Evolutionary conservation across 441 rosid species (phyloP).

Genomic region (Brassica balearica): DNA sequence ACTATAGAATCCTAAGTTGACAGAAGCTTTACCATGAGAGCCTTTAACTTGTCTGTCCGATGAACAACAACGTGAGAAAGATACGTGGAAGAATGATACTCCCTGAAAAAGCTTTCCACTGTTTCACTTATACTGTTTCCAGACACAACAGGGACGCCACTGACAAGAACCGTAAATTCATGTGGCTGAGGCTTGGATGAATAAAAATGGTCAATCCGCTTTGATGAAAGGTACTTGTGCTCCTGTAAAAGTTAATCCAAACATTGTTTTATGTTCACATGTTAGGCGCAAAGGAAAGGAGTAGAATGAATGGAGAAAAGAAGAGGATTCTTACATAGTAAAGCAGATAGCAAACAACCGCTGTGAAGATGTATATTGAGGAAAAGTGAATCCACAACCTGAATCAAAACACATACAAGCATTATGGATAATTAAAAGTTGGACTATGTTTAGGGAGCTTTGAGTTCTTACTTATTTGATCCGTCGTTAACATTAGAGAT

Average conservation of each 20-base stretch:
- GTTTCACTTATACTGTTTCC: conserved; percentile 66
- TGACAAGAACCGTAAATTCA: conserved; percentile 80
- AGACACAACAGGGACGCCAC: conserved; percentile 64
- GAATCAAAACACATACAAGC: conserved; percentile 49
- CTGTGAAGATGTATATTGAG: conserved; percentile 86
- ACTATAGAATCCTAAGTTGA: conserved; percentile 11
- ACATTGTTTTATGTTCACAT: conserved; percentile 4
- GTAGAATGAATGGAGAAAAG: conserved; percentile 11
- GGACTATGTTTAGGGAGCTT: no score
- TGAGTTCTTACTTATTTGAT: conserved; percentile 80
- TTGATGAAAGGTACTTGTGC: conserved; percentile 62
- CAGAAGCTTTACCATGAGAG: conserved; percentile 60
- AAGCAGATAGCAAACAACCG: conserved; percentile 88
- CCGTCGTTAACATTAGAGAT: conserved; percentile 87
- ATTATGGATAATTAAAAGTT: no score
- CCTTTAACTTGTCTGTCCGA: conserved; percentile 67
- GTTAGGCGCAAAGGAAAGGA: conserved; percentile 12
- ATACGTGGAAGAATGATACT: conserved; percentile 80
- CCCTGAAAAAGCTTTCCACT: conserved; percentile 79
- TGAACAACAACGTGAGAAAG: conserved; percentile 76
- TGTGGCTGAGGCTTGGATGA: conserved; percentile 79
- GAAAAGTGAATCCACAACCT: conserved; percentile 98
- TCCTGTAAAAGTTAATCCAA: conserved; percentile 54
- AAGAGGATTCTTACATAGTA: conserved; percentile 64
- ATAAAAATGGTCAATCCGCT: conserved; percentile 72